Base-by-base conservation (phyloP, 1,284 basidiomycete species). In the Moesziomyces parantarcticus region DNA sequence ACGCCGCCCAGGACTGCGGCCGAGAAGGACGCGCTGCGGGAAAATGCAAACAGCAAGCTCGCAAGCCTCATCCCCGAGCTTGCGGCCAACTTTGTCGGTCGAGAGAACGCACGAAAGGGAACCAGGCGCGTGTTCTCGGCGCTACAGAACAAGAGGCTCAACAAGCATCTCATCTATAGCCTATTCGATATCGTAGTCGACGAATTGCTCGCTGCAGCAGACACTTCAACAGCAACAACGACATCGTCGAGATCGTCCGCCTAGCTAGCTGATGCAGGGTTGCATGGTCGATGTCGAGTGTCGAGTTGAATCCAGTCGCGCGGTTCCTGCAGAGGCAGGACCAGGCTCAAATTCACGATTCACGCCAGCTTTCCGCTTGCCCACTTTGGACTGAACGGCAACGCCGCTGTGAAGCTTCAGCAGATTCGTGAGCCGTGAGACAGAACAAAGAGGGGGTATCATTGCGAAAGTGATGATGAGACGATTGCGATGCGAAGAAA, bases 1-100 rank as follows among this genome's bases (percentile, higher is more conserved):
- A 84, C 87, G 23, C 81, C 86, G 3, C 89, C 90, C n/a, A 88
- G 94, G 4, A 92, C 92, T 0, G 84, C 88, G 0, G 90, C 92
- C 61, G 92, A 97, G 82, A 94, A 92, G 83, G 80, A 88, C 22
- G 88, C 87, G 21, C 93, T 93, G 22, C 87, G 91, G 52, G 90
- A 93, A 63, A 91, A 93, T 52, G 95, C 95, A 0, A 92, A 93
- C 75, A 87, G 90, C 69, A 95, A 96, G 79, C 86, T 97, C 10
- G 92, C 92, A 4, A 89, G 92, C 22, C 86, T 98, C 43, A 91
- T 99, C 68, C 95, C 96, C 94, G 96, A 97, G 78, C 85, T 97
- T 47, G 94, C 92, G 29, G 93, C 95, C 7, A 97, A 96, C 79
- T 93, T 97, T 90, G 96, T 98, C 69, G 96, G 96, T 10, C 88